Evolutionary conservation across 148 eudicot species (phyloP).

Genomic region (Heliamphora exappendiculata): DNA sequence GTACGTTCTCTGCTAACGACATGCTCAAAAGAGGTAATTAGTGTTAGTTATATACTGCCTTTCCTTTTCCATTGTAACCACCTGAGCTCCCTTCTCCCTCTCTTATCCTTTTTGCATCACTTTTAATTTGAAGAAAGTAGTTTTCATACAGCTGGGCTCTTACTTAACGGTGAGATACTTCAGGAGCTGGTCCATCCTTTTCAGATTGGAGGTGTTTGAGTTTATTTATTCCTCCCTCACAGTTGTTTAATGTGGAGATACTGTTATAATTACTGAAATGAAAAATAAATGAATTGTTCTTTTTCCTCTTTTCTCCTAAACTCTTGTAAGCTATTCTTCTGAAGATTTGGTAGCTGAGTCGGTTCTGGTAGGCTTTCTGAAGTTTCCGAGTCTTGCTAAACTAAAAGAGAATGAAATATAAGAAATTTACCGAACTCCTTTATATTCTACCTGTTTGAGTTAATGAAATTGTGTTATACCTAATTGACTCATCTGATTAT

Average conservation of each 20-base stretch:
- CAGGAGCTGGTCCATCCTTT: background rate
- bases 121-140: background rate
- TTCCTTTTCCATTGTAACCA: background rate
- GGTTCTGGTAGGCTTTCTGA: background rate
- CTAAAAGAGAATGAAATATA: background rate
- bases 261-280: too few relatives aligned
- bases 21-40: constrained; percentile 51
- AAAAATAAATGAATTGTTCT: too few relatives aligned
- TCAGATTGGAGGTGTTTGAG: background rate
- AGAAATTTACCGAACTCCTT: background rate
- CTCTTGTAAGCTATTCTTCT: background rate
- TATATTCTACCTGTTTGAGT: too few relatives aligned
- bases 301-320: background rate
- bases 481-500: too few relatives aligned
- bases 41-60: background rate
- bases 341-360: background rate
- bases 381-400: background rate
- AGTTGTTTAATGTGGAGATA: too few relatives aligned
- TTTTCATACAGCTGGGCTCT: background rate
- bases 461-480: too few relatives aligned
- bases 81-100: background rate
- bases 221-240: background rate
- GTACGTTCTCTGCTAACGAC: constrained; percentile 51
- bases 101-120: background rate
- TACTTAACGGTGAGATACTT: background rate